Percentiles rank a stretch among this genome's conserved stretches.
Conservation (phyloP, 768 basidiomycete genomes). For the Hygrocybe punicea region DNA sequence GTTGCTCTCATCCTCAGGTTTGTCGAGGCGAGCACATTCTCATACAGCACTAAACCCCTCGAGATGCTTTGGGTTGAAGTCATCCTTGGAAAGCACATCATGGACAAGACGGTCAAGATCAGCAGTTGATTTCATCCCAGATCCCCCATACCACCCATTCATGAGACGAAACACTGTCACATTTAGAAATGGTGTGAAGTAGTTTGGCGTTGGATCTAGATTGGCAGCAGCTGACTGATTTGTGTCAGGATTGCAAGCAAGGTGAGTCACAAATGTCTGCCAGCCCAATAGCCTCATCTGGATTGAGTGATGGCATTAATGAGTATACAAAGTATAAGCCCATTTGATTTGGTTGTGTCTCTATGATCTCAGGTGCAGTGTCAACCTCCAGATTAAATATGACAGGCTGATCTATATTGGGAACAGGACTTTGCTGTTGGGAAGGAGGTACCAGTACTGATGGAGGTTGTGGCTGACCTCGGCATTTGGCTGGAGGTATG, state of each 20-base stretch:
- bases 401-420: too few relatives aligned
- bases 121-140: slow-evolving; percentile 17
- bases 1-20: not conserved
- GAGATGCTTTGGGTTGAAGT: slow-evolving; percentile 23
- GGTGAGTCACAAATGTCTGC: not conserved
- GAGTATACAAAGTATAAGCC: slow-evolving; percentile 1
- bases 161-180: slow-evolving; percentile 15
- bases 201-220: not conserved
- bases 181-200: slow-evolving; percentile 6
- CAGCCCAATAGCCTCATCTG: not conserved
- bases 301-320: not conserved
- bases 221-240: not conserved
- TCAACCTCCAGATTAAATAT: not conserved
- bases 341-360: not conserved
- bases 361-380: not conserved
- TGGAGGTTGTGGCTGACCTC: too few relatives aligned
- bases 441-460: too few relatives aligned
- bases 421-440: too few relatives aligned
- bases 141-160: slow-evolving; percentile 20
- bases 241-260: not conserved
- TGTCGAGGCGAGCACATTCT: slow-evolving; percentile 18
- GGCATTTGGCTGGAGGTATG: too few relatives aligned
- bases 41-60: slow-evolving; percentile 15
- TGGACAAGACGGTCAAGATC: slow-evolving; percentile 24
- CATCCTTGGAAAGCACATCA: slow-evolving; percentile 21